phyloP scores from a whole-genome alignment of 805 yeast genomes.

The Candida anglica region DNA sequence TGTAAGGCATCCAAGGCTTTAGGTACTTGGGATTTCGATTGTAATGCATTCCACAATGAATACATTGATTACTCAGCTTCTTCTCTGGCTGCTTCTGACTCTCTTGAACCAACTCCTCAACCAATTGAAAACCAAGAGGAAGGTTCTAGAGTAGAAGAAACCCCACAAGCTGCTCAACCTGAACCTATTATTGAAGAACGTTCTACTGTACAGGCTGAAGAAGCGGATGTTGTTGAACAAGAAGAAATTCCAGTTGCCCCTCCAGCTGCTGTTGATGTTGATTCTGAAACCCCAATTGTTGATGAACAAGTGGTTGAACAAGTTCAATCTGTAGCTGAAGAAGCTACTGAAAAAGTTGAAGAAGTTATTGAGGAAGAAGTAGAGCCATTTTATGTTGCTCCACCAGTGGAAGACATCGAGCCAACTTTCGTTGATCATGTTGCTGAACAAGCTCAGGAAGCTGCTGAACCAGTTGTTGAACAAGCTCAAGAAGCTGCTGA shows the following conservation, averaged over 20 bases:
- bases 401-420: slow-evolving; percentile 3
- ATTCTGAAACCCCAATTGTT: too few species aligned
- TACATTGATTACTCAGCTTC: background rate
- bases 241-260: slow-evolving; percentile 4
- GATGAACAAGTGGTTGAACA: slow-evolving; percentile 14
- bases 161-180: slow-evolving; percentile 10
- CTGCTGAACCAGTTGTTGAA: too few species aligned
- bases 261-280: slow-evolving; percentile 1
- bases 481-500: slow-evolving; percentile 1
- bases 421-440: too few species aligned
- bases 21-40: slow-evolving; percentile 84
- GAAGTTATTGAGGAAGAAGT: background rate
- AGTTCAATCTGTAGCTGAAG: slow-evolving; percentile 20
- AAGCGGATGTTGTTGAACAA: background rate
- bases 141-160: slow-evolving; percentile 21
- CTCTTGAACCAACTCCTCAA: too few species aligned
- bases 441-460: too few species aligned
- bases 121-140: slow-evolving; percentile 12
- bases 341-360: background rate
- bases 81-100: too few species aligned
- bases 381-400: background rate
- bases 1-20: slow-evolving; percentile 63
- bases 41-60: slow-evolving; percentile 47
- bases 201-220: slow-evolving; percentile 5
- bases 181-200: slow-evolving; percentile 15